phyloP scores from a whole-genome alignment of 495 filamentous ascomycete species.

The Lophiostoma macrostomum region DNA sequence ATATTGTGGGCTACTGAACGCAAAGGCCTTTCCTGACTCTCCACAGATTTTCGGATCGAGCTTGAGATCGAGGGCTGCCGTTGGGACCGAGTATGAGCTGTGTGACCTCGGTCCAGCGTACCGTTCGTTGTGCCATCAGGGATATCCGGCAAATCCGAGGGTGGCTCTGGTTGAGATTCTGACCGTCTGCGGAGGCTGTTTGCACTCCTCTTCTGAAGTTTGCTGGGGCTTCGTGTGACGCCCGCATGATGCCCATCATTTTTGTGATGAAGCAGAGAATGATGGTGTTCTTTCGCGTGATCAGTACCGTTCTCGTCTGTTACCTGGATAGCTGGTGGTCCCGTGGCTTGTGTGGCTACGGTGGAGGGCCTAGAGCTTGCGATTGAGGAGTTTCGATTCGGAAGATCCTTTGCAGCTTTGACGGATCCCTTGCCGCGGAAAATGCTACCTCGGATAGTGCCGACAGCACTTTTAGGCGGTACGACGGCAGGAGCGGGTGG shows the following conservation, averaged over 20 bases:
- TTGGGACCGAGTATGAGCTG: constrained; percentile 11
- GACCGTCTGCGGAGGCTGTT: constrained; percentile 25
- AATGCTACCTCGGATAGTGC: constrained; percentile 72
- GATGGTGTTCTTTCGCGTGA: constrained; percentile 33
- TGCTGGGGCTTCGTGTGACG: constrained; percentile 19
- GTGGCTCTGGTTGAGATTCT: constrained; percentile 8
- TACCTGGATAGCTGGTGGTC: constrained; percentile 40
- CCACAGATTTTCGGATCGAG: constrained; percentile 28
- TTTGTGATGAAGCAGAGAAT: constrained; percentile 34
- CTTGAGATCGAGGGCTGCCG: constrained; percentile 18
- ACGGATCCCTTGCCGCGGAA: constrained; percentile 52
- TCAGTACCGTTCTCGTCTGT: constrained; percentile 39
- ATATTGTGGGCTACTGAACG: constrained; percentile 52
- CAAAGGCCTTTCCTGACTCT: constrained; percentile 40
- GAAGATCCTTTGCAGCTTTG: constrained; percentile 20
- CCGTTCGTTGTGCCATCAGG: constrained; percentile 17
- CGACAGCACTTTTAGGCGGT: constrained; percentile 58
- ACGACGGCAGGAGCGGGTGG: constrained; percentile 26
- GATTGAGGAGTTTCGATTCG: constrained; percentile 17
- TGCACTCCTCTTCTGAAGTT: constrained; percentile 30
- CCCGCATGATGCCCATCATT: constrained; percentile 22
- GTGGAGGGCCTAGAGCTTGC: constrained; percentile 31
- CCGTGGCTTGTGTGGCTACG: constrained; percentile 28
- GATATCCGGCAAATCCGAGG: constrained; percentile 16
- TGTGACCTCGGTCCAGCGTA: constrained; percentile 12